Evolutionary conservation across 192 early-diverging fungal species (phyloP).

Genomic region (Backusella tarrabulga): DNA sequence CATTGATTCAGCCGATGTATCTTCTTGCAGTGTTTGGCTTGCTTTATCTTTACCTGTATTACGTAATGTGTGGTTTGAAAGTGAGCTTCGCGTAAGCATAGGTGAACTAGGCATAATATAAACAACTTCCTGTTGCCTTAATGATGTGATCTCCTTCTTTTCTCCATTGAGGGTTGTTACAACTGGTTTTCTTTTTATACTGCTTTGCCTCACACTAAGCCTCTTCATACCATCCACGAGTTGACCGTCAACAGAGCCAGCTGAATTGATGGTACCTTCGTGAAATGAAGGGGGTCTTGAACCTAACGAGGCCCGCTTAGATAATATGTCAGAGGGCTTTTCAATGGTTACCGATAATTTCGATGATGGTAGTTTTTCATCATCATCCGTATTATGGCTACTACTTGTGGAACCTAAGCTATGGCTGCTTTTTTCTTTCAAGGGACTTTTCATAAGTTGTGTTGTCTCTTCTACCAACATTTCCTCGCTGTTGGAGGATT

Average conservation of each 20-base stretch:
- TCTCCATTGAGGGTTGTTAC: neutral
- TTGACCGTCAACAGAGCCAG: neutral
- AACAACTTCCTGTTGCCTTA: neutral
- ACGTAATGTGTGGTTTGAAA: neutral
- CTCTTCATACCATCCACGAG: neutral
- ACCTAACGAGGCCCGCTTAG: slow-evolving; percentile 24
- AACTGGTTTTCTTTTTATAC: neutral
- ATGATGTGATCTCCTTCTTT: neutral
- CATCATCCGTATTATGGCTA: neutral
- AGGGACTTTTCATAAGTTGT: neutral
- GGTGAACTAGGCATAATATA: neutral
- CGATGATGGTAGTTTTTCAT: neutral
- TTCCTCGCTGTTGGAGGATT: neutral
- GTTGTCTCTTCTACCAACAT: neutral
- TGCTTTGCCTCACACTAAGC: neutral
- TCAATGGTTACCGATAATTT: neutral
- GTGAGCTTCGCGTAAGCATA: neutral
- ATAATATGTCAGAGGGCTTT: slow-evolving; percentile 26
- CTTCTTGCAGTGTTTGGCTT: neutral
- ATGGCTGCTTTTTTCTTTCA: neutral
- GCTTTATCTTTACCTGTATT: neutral
- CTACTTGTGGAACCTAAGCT: neutral
- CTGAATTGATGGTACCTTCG: neutral
- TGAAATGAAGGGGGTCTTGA: slow-evolving; percentile 7
- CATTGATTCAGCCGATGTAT: neutral